These are phyloP conservation scores for Phoenix roebelenii DNA, from an alignment of 176 grass and related monocot genomes.

Conservation along the genomic window DNA sequence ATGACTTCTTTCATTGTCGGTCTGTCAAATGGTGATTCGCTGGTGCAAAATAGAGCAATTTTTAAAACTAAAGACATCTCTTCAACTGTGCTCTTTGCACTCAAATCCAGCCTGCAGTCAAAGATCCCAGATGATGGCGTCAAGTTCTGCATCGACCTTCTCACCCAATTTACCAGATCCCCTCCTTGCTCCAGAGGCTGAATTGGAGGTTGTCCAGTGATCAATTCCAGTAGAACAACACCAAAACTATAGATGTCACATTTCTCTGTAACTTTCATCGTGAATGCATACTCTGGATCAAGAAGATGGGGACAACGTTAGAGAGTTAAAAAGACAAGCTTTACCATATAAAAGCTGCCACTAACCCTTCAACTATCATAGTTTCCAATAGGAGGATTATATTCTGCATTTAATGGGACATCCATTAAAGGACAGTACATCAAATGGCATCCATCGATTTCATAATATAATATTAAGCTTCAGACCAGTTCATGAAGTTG, in stretches of 20 bases:
- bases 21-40: constrained; percentile 69
- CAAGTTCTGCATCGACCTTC: constrained; percentile 38
- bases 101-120: constrained; percentile 53
- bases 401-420: too few relatives aligned
- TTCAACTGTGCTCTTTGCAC: constrained; percentile 45
- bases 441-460: too few relatives aligned
- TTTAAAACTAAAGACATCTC: constrained; percentile 82
- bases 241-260: constrained; percentile 90
- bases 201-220: constrained; percentile 79
- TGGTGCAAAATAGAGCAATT: constrained; percentile 91
- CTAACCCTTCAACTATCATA: too few relatives aligned
- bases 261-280: constrained; percentile 98
- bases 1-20: constrained; percentile 95
- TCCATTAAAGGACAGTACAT: too few relatives aligned
- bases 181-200: constrained; percentile 95
- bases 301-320: constrained; percentile 11
- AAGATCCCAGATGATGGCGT: constrained; percentile 40
- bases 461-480: too few relatives aligned
- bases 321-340: neutral
- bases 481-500: too few relatives aligned
- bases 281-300: constrained; percentile 90
- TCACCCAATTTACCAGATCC: constrained; percentile 92
- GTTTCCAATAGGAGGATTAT: too few relatives aligned
- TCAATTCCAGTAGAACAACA: constrained; percentile 78
- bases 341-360: too few relatives aligned